phyloP scores from a whole-genome alignment of 371 early-diverging fungal genomes.

The Gilbertella persicaria region DNA sequence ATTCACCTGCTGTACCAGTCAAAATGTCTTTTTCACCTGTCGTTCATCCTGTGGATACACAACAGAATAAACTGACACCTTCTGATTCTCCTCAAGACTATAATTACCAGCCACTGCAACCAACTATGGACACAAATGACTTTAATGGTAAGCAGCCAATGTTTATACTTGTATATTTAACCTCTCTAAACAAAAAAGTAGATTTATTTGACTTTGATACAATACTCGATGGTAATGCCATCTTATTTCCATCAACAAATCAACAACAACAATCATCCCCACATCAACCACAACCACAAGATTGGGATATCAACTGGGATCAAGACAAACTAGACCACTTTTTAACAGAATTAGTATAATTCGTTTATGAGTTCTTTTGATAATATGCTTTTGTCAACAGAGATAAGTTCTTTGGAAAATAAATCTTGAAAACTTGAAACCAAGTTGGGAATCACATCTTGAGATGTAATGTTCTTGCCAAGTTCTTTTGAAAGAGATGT shows the following conservation, averaged over 20 bases:
- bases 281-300: background rate
- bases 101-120: background rate
- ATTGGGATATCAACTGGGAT: slow-evolving; percentile 17
- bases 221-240: slow-evolving; percentile 10
- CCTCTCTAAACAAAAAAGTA: background rate
- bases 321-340: slow-evolving; percentile 22
- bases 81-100: slow-evolving; percentile 4
- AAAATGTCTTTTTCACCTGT: slow-evolving; percentile 5
- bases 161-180: background rate
- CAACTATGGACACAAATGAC: slow-evolving; percentile 5
- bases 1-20: slow-evolving; percentile 19
- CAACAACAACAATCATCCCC: background rate
- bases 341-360: slow-evolving; percentile 12
- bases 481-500: slow-evolving; percentile 72
- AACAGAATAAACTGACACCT: background rate
- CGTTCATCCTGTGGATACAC: background rate
- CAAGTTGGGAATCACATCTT: slow-evolving; percentile 27
- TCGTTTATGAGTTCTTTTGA: slow-evolving; percentile 1
- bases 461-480: slow-evolving; percentile 7
- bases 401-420: slow-evolving; percentile 31
- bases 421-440: slow-evolving; percentile 31
- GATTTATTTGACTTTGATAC: slow-evolving; percentile 15
- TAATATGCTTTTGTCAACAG: slow-evolving; percentile 8
- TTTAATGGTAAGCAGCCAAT: slow-evolving; percentile 14
- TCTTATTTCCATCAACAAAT: slow-evolving; percentile 7